These are phyloP conservation scores for Hebeloma cylindrosporum DNA, from an alignment of 768 basidiomycete genomes.

Conservation along the genomic window DNA sequence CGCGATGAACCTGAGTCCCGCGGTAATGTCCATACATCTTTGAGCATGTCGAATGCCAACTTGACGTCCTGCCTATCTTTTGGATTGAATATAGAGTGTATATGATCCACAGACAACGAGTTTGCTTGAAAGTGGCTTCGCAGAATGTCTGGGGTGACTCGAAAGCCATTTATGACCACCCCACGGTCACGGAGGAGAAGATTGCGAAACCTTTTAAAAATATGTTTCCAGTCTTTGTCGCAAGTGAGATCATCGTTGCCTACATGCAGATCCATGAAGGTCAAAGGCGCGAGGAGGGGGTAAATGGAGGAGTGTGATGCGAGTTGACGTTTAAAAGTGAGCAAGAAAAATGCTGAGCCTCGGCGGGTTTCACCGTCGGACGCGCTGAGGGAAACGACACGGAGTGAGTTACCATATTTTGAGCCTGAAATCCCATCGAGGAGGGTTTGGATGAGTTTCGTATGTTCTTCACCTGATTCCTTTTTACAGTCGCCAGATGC, in stretches of 20 bases:
- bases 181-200: slow-evolving; percentile 26
- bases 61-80: slow-evolving; percentile 34
- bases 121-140: slow-evolving; percentile 20
- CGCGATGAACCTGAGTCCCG: background rate
- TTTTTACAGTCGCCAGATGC: background rate
- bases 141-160: slow-evolving; percentile 24
- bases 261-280: slow-evolving; percentile 29
- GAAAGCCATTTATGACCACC: slow-evolving; percentile 20
- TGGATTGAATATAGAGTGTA: slow-evolving; percentile 25
- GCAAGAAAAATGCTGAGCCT: background rate
- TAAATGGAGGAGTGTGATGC: slow-evolving; percentile 24
- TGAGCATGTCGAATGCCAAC: slow-evolving; percentile 25
- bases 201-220: slow-evolving; percentile 33
- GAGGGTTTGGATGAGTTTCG: background rate
- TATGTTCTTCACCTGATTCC: background rate
- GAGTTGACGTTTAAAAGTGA: slow-evolving; percentile 24
- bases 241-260: slow-evolving; percentile 35
- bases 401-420: background rate
- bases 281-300: slow-evolving; percentile 17
- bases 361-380: background rate
- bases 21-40: slow-evolving; percentile 26
- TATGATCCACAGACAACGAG: slow-evolving; percentile 5
- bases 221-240: slow-evolving; percentile 37
- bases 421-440: too few species aligned
- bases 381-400: background rate